phyloP scores from a whole-genome alignment of 1,284 basidiomycete genomes.

The Moesziomyces aphidis region DNA sequence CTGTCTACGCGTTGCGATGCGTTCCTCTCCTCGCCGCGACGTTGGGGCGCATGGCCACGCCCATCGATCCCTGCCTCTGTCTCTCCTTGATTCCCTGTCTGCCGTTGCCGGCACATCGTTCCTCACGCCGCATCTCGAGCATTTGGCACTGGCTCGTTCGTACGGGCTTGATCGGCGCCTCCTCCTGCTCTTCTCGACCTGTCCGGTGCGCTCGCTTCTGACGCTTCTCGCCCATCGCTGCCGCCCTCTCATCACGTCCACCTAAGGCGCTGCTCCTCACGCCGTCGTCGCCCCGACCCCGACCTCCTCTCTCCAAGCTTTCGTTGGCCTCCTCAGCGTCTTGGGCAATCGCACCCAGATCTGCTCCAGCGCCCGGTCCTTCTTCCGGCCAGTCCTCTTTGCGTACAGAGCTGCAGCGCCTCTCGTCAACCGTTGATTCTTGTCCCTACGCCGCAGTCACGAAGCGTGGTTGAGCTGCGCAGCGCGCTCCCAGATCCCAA shows the following conservation, averaged over 20 bases:
- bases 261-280: not conserved
- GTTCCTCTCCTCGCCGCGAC: not conserved
- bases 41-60: not conserved
- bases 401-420: too few species aligned
- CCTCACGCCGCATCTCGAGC: too few species aligned
- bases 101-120: too few species aligned
- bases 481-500: not conserved
- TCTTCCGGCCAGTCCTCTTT: not conserved
- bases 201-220: constrained; percentile 2
- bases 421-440: too few species aligned
- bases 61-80: not conserved
- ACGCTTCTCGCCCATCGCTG: not conserved
- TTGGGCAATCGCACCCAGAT: not conserved
- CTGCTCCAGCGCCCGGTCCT: not conserved
- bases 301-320: not conserved
- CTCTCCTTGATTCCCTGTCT: not conserved
- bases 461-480: not conserved
- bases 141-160: too few species aligned
- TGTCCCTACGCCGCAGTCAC: too few species aligned
- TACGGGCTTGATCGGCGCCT: not conserved
- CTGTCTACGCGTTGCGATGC: not conserved
- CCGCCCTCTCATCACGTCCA: too few species aligned
- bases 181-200: not conserved
- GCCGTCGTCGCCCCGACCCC: not conserved
- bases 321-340: not conserved